Base-by-base conservation (phyloP, 441 rosid genomes). In the Erysimum pusillum region DNA sequence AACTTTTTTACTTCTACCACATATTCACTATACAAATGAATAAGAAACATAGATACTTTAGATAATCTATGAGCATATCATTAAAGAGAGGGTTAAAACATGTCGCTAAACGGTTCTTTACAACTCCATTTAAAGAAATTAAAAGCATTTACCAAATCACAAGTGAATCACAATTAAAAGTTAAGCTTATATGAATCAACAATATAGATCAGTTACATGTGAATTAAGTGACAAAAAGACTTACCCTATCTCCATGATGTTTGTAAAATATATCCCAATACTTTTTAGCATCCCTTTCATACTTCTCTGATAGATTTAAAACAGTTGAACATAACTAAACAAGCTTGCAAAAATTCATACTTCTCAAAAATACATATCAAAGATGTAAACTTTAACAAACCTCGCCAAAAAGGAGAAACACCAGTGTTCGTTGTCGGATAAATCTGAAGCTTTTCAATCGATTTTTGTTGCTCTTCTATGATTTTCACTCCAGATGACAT, bases 211-310 rank as follows among this genome's bases (percentile, higher is more conserved):
- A 35, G 60, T 18, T 36, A 63, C 54, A 70, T 48, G 31, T 44
- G 41, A 46, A 71, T 3, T 39, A 54, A 49, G 62, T 9, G 13
- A 7, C 11, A 7, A 5, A 51, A 76, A 77, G 46, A 44, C 85
- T 49, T 80, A 89, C 96, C 77, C 73, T 90, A 76, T 93, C 98
- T 82, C 92, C 87, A 80, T 95, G 97, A 39, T 86, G 88, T 86
- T 88, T 91, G 81, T 89, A 95, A 85, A 95, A 95, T 58, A 83
- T 78, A 77, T 93, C 99, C 99, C 99, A 91, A 52, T 91, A 91
- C 85, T 88, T 95, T 77, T 83, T 90, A 79, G 99, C 97, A 53
- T 91, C 98, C 61, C 74, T 89, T 79, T 95, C 97, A 46, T 93
- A 95, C 86, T 91, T 95, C 17, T 91, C 98, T 92, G 82, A 69